phyloP scores from a whole-genome alignment of 2,329 filamentous ascomycete species.

The Conoideocrella luteorostrata region DNA sequence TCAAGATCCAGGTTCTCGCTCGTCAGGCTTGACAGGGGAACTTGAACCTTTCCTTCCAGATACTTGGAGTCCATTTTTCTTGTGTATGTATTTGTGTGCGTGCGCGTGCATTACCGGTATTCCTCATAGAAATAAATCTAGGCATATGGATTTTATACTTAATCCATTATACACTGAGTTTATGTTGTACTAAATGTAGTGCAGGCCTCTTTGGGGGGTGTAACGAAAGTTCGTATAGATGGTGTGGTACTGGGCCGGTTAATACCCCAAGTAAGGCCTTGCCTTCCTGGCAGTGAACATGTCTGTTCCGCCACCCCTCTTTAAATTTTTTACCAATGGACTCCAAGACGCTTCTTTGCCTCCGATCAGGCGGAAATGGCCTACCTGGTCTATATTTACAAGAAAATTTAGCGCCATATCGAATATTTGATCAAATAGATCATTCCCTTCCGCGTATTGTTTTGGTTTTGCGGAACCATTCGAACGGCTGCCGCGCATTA shows the following conservation, averaged over 20 bases:
- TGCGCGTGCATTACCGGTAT: not conserved
- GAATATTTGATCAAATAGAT: not conserved
- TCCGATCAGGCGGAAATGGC: not conserved
- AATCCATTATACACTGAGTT: too few species aligned
- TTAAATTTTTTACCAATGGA: not conserved
- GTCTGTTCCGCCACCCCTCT: not conserved
- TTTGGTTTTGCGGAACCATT: too few species aligned
- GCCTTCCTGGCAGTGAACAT: not conserved
- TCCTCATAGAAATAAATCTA: too few species aligned
- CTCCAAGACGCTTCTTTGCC: not conserved
- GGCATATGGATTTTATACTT: too few species aligned
- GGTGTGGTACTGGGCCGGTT: too few species aligned
- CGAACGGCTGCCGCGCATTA: too few species aligned
- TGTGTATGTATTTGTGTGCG: too few species aligned
- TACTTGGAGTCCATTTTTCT: not conserved
- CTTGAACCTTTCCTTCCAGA: not conserved
- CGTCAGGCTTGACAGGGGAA: not conserved
- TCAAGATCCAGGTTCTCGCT: not conserved
- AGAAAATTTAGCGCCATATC: slow-evolving; percentile 1
- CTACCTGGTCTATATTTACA: not conserved
- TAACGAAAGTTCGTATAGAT: too few species aligned
- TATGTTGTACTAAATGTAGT: too few species aligned
- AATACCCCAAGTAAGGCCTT: not conserved
- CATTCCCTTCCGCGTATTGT: not conserved
- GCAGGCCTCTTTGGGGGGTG: too few species aligned